Conservation (phyloP, 768 basidiomycete genomes). For the Trametes coccinea region DNA sequence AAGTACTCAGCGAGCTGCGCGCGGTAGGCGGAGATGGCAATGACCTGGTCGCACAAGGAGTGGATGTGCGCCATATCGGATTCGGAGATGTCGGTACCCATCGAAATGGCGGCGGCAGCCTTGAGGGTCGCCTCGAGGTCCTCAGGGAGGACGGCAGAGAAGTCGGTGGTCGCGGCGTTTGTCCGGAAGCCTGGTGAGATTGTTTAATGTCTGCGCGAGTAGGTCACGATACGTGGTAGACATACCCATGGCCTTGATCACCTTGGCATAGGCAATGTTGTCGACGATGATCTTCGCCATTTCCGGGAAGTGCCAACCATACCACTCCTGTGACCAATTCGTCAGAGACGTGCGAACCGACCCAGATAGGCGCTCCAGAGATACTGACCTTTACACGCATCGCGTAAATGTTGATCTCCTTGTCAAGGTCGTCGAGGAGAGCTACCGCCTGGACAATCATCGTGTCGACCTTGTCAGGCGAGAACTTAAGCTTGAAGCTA, state of each 20-base stretch:
- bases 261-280: constrained; percentile 96
- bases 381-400: constrained; percentile 91
- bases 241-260: constrained; percentile 86
- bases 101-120: constrained; percentile 95
- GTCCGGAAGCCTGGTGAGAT: constrained; percentile 79
- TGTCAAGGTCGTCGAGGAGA: constrained; percentile 96
- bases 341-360: neutral
- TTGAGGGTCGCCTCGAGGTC: constrained; percentile 95
- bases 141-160: constrained; percentile 91
- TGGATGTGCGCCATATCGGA: constrained; percentile 96
- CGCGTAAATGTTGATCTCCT: constrained; percentile 98
- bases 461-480: constrained; percentile 98
- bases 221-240: neutral
- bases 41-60: constrained; percentile 96
- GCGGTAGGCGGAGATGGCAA: constrained; percentile 93
- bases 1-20: constrained; percentile 95
- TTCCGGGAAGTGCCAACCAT: constrained; percentile 99
- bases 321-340: constrained; percentile 83
- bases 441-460: constrained; percentile 99
- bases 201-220: neutral
- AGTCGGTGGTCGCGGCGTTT: constrained; percentile 83
- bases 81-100: constrained; percentile 99
- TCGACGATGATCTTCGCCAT: constrained; percentile 98
- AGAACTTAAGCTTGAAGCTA: constrained; percentile 99
- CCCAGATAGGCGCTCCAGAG: no score